phyloP scores from a whole-genome alignment of 129 eudicot species.

The Saposhnikovia divaricata region DNA sequence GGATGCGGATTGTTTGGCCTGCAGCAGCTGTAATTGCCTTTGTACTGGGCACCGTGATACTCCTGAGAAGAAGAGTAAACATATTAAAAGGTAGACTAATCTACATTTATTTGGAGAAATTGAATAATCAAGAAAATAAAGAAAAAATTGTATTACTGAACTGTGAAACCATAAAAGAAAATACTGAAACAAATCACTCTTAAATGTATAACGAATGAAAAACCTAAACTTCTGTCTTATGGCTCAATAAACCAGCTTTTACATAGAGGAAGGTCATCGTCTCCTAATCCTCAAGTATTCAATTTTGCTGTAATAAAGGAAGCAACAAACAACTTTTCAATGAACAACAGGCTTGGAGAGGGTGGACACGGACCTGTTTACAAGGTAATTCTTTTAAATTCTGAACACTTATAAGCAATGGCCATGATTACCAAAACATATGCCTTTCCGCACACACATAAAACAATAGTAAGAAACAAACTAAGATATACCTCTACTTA shows the following conservation, averaged over 20 bases:
- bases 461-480: neutral
- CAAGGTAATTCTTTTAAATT: conserved; percentile 23
- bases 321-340: conserved; percentile 29
- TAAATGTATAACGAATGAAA: neutral
- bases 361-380: conserved; percentile 47
- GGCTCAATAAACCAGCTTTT: neutral
- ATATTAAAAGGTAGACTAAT: conserved; percentile 20
- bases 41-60: conserved; percentile 22
- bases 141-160: neutral
- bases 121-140: neutral
- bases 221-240: neutral
- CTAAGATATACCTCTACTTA: neutral
- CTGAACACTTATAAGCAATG: too few species aligned
- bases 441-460: neutral
- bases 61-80: conserved; percentile 18
- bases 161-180: neutral
- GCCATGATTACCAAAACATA: neutral
- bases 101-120: neutral
- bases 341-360: conserved; percentile 35
- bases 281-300: conserved; percentile 20
- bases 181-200: neutral
- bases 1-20: conserved; percentile 19
- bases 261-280: neutral
- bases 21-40: conserved; percentile 13
- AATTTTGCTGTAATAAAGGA: conserved; percentile 26